A percentile compares a stretch with the other conserved stretches of the same genome.
These are phyloP conservation scores for Dothiorella sarmentorum DNA, from an alignment of 2,329 filamentous ascomycete species.

Conservation along the genomic window DNA sequence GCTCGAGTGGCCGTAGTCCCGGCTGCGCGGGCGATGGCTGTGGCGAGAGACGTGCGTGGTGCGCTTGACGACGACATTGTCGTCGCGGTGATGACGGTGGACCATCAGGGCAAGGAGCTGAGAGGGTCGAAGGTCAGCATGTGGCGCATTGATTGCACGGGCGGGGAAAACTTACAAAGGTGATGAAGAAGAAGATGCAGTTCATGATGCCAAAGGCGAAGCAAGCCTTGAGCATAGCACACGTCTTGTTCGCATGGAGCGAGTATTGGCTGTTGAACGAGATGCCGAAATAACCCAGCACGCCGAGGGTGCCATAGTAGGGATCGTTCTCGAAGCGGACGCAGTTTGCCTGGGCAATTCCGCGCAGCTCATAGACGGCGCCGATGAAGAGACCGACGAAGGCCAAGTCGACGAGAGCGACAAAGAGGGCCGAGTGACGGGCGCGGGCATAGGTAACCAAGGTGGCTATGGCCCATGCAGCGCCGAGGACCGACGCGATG, in stretches of 20 bases:
- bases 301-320: conserved; percentile 60
- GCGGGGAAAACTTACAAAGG: conserved; percentile 51
- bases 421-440: conserved; percentile 57
- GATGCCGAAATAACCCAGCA: conserved; percentile 55
- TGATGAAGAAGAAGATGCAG: conserved; percentile 73
- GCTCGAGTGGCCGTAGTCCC: conserved; percentile 25
- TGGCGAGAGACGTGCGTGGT: conserved; percentile 46
- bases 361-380: conserved; percentile 56
- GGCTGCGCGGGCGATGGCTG: conserved; percentile 22
- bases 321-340: conserved; percentile 50
- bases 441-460: conserved; percentile 58
- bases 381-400: conserved; percentile 64
- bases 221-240: conserved; percentile 85
- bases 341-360: conserved; percentile 64
- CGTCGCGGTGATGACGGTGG: conserved; percentile 45
- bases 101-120: conserved; percentile 60
- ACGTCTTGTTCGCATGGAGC: conserved; percentile 67
- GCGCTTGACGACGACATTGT: conserved; percentile 52
- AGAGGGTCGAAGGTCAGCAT: conserved; percentile 25
- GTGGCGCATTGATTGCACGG: neutral
- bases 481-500: conserved; percentile 60
- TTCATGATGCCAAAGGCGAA: conserved; percentile 93
- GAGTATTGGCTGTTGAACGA: conserved; percentile 47
- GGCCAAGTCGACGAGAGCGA: conserved; percentile 59
- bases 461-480: conserved; percentile 60